Percentiles rank a stretch among this genome's conserved stretches.
These are phyloP conservation scores for Crataegus laevigata DNA, from an alignment of 306 rosid species.

Conservation along the genomic window DNA sequence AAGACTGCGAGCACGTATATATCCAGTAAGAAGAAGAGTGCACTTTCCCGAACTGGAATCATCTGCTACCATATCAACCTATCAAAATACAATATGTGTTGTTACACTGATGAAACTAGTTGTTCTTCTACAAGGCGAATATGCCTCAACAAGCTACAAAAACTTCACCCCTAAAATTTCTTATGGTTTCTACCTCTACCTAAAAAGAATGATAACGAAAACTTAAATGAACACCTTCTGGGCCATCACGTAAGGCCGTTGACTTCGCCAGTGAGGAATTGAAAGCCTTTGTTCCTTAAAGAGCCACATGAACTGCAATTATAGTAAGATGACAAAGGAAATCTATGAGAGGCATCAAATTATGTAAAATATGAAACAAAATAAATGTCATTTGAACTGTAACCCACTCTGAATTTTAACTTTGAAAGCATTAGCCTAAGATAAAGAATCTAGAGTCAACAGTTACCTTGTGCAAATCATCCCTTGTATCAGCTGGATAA, in stretches of 20 bases:
- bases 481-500: conserved; percentile 80
- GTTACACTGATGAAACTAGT: background rate
- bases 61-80: conserved; percentile 56
- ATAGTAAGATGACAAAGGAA: background rate
- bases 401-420: background rate
- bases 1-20: conserved; percentile 56
- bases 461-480: conserved; percentile 83
- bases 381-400: background rate
- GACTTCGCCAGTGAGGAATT: conserved; percentile 86
- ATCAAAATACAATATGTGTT: conserved; percentile 1
- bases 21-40: conserved; percentile 75
- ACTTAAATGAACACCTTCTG: conserved; percentile 50
- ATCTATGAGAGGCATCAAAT: background rate
- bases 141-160: background rate
- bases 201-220: background rate
- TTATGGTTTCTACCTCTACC: background rate
- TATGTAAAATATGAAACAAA: conserved; percentile 6
- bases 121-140: background rate
- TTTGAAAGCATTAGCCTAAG: background rate
- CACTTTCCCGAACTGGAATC: conserved; percentile 41
- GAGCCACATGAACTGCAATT: conserved; percentile 81
- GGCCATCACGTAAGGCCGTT: conserved; percentile 65
- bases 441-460: background rate
- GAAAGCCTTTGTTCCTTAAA: conserved; percentile 86
- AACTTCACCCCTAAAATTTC: background rate